These are phyloP conservation scores for Gymnopilus junonius DNA, from an alignment of 768 basidiomycete genomes.

Conservation along the genomic window DNA sequence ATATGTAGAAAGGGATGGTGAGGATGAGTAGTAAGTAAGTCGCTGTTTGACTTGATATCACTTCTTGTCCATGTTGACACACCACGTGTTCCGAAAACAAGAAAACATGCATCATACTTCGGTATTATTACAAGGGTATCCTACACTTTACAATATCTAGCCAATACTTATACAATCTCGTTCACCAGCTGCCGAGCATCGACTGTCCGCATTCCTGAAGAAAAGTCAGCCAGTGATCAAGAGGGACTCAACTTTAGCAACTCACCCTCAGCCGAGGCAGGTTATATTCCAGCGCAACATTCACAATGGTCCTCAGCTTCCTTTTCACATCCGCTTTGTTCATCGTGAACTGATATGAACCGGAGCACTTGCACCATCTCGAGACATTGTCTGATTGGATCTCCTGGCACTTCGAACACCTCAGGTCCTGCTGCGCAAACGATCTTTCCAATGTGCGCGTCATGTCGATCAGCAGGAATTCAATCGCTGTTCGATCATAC, in stretches of 20 bases:
- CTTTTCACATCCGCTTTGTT: constrained; percentile 74
- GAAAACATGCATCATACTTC: background rate
- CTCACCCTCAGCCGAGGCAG: constrained; percentile 68
- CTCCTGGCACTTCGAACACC: constrained; percentile 88
- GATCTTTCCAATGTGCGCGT: constrained; percentile 70
- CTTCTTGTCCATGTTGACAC: background rate
- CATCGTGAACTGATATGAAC: constrained; percentile 73
- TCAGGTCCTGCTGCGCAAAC: constrained; percentile 89
- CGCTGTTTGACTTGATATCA: background rate
- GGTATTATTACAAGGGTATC: background rate
- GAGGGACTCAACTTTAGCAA: background rate
- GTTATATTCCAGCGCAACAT: constrained; percentile 78
- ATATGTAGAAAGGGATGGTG: constrained; percentile 5
- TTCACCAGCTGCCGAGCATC: constrained; percentile 47
- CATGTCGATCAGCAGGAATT: constrained; percentile 82
- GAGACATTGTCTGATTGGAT: constrained; percentile 89
- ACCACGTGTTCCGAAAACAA: background rate
- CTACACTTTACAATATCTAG: background rate
- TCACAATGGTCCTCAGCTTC: constrained; percentile 80
- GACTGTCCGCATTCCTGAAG: constrained; percentile 51
- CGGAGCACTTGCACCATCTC: constrained; percentile 87
- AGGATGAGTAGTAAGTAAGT: constrained; percentile 8
- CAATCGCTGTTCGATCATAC: constrained; percentile 88
- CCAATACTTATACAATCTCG: background rate
- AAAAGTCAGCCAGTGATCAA: constrained; percentile 4